phyloP scores from a whole-genome alignment of 129 eudicot species.

The Centaurea solstitialis region DNA sequence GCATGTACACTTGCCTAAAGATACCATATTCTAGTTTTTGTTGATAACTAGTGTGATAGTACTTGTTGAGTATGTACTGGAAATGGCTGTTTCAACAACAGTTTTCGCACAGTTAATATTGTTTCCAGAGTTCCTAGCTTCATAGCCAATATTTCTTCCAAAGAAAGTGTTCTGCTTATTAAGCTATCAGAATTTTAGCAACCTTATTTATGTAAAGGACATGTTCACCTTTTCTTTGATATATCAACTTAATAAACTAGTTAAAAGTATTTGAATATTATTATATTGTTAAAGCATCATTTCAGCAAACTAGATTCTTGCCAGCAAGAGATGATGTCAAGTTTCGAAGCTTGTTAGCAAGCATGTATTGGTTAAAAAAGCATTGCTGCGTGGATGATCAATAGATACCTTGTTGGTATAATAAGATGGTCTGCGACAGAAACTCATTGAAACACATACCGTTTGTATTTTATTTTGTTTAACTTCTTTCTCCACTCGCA shows the following conservation, averaged over 20 bases:
- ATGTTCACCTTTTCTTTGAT: not conserved
- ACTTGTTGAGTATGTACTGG: not conserved
- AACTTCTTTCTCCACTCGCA: conserved; percentile 32
- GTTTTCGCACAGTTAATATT: no score
- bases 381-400: not conserved
- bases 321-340: not conserved
- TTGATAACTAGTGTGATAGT: not conserved
- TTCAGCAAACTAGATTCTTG: not conserved
- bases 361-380: not conserved
- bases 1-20: not conserved
- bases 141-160: not conserved
- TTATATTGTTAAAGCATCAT: not conserved
- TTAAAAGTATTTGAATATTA: not conserved
- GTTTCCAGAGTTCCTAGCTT: not conserved
- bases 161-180: no score
- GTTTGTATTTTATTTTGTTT: not conserved
- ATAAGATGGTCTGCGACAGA: not conserved
- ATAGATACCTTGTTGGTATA: not conserved
- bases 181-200: no score
- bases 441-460: not conserved
- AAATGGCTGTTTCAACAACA: not conserved
- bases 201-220: no score
- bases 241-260: not conserved
- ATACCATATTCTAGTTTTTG: not conserved
- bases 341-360: conserved; percentile 2